Conservation (phyloP, 768 basidiomycete species). For the Mycena sanguinolenta region DNA sequence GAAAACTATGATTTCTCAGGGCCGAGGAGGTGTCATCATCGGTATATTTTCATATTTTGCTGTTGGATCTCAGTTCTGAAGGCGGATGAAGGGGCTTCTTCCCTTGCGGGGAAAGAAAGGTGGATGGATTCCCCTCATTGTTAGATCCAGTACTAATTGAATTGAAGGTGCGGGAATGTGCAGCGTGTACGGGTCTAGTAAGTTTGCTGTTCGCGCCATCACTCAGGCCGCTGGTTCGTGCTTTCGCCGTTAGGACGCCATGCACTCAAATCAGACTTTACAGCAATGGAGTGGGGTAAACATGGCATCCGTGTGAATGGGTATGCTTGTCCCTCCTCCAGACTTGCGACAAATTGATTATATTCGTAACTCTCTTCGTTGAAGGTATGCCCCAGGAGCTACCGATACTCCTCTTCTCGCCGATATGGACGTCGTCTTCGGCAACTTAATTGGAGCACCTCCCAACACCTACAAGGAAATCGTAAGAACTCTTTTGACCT, state of each 20-base stretch:
- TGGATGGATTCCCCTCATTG: too few species aligned
- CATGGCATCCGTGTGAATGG: slow-evolving; percentile 36
- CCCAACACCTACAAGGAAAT: too few species aligned
- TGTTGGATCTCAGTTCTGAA: too few species aligned
- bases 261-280: background rate
- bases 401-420: too few species aligned
- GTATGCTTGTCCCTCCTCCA: too few species aligned
- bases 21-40: slow-evolving; percentile 46
- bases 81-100: too few species aligned
- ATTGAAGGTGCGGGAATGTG: slow-evolving; percentile 19
- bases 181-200: slow-evolving; percentile 45
- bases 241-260: background rate
- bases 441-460: too few species aligned
- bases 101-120: slow-evolving; percentile 45
- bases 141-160: background rate
- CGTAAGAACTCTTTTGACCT: too few species aligned
- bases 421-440: too few species aligned
- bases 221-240: slow-evolving; percentile 45
- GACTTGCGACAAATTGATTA: too few species aligned
- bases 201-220: slow-evolving; percentile 54
- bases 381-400: too few species aligned
- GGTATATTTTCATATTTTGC: slow-evolving; percentile 46
- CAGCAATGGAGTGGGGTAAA: slow-evolving; percentile 28
- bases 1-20: slow-evolving; percentile 44
- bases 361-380: too few species aligned